Conservation (phyloP, 2,329 filamentous ascomycete species). For the Aspergillus sclerotialis region DNA sequence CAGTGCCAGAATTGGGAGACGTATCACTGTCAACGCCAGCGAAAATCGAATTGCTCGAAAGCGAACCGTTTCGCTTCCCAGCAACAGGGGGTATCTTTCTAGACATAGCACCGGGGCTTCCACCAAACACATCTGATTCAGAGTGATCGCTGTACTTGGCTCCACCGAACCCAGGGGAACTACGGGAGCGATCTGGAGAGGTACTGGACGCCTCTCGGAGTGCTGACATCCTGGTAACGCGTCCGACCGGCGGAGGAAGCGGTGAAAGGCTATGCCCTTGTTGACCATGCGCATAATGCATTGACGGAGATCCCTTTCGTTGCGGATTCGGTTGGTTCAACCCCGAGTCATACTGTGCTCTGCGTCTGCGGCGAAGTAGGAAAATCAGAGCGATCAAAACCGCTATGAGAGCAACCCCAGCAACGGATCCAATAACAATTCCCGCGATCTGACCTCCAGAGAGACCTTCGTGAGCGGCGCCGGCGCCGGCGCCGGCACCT, state of each 20-base stretch:
- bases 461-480: constrained; percentile 42
- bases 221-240: constrained; percentile 93
- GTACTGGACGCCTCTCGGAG: constrained; percentile 67
- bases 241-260: constrained; percentile 74
- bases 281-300: constrained; percentile 36
- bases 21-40: constrained; percentile 57
- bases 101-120: constrained; percentile 63
- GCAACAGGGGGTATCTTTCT: constrained; percentile 40
- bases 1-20: constrained; percentile 63
- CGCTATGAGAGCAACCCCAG: constrained; percentile 62
- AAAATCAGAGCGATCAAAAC: constrained; percentile 56
- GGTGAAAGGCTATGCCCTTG: constrained; percentile 67
- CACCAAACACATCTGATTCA: constrained; percentile 62
- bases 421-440: constrained; percentile 73
- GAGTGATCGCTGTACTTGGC: constrained; percentile 45
- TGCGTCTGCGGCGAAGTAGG: constrained; percentile 51
- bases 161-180: constrained; percentile 42
- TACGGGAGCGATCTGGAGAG: constrained; percentile 50
- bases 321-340: constrained; percentile 84
- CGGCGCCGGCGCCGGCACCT: constrained; percentile 28
- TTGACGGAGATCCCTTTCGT: constrained; percentile 34
- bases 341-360: constrained; percentile 61
- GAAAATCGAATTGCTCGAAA: constrained; percentile 76
- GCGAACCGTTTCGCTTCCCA: constrained; percentile 71
- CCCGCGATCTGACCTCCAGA: constrained; percentile 87